phyloP scores from a whole-genome alignment of 1,284 basidiomycete genomes.

The Mycena citricolor region DNA sequence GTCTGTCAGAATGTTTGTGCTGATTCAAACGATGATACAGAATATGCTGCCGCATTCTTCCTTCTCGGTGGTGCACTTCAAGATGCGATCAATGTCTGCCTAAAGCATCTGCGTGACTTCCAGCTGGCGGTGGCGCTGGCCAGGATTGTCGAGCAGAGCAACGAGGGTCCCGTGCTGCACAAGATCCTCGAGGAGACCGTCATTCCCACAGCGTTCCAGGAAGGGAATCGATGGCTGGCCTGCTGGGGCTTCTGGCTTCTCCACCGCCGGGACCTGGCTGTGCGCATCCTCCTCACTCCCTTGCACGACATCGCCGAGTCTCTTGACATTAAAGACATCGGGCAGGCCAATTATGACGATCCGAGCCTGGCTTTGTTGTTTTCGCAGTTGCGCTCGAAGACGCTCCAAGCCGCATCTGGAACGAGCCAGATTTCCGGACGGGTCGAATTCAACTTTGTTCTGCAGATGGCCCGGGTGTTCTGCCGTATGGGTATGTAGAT shows the following conservation, averaged over 20 bases:
- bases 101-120: slow-evolving; percentile 87
- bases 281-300: slow-evolving; percentile 80
- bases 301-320: slow-evolving; percentile 66
- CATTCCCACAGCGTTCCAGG: slow-evolving; percentile 79
- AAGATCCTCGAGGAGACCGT: slow-evolving; percentile 74
- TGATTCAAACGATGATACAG: slow-evolving; percentile 40
- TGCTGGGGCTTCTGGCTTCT: slow-evolving; percentile 96
- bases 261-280: slow-evolving; percentile 80
- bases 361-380: slow-evolving; percentile 88
- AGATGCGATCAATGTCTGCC: slow-evolving; percentile 91
- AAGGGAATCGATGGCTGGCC: slow-evolving; percentile 93
- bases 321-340: slow-evolving; percentile 61
- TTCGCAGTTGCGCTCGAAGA: slow-evolving; percentile 86
- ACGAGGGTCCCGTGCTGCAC: slow-evolving; percentile 77
- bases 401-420: slow-evolving; percentile 88
- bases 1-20: not conserved
- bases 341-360: slow-evolving; percentile 89
- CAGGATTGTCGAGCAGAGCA: slow-evolving; percentile 78
- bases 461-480: slow-evolving; percentile 90
- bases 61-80: slow-evolving; percentile 85
- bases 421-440: slow-evolving; percentile 85
- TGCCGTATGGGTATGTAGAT: slow-evolving; percentile 79
- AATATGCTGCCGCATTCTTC: slow-evolving; percentile 98
- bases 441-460: slow-evolving; percentile 90
- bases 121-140: slow-evolving; percentile 88